A percentile compares a stretch with the other conserved stretches of the same genome.
Conservation (phyloP, 805 yeast species). For the Kazachstania bromeliacearum region DNA sequence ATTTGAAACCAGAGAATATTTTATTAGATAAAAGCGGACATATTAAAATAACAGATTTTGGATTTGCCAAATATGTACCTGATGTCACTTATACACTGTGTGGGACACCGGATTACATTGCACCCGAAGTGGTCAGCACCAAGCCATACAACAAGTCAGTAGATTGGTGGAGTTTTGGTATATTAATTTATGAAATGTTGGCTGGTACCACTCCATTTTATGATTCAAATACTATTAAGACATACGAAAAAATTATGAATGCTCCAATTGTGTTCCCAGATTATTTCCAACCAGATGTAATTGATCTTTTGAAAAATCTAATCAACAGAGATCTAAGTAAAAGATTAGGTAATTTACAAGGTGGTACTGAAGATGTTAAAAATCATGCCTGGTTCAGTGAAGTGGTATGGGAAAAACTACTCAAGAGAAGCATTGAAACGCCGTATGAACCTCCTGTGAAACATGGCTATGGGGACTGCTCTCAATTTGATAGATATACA, state of each 20-base stretch:
- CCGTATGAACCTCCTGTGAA: slow-evolving; percentile 95
- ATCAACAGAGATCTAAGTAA: slow-evolving; percentile 78
- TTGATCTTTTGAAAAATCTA: slow-evolving; percentile 60
- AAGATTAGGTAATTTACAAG: slow-evolving; percentile 76
- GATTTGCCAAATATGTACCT: slow-evolving; percentile 87
- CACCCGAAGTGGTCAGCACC: slow-evolving; percentile 90
- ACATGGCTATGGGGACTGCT: slow-evolving; percentile 87
- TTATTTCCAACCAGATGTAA: slow-evolving; percentile 66
- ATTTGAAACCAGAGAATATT: slow-evolving; percentile 88
- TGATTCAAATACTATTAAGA: slow-evolving; percentile 86
- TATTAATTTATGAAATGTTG: slow-evolving; percentile 85
- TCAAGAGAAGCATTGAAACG: slow-evolving; percentile 81
- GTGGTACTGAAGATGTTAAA: slow-evolving; percentile 79
- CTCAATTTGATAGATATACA: slow-evolving; percentile 67
- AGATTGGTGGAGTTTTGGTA: slow-evolving; percentile 97
- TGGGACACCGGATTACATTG: slow-evolving; percentile 94
- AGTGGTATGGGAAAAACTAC: slow-evolving; percentile 84
- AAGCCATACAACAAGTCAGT: slow-evolving; percentile 92
- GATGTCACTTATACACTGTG: slow-evolving; percentile 90
- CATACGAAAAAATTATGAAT: slow-evolving; percentile 81
- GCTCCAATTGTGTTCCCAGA: slow-evolving; percentile 74
- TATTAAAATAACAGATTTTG: slow-evolving; percentile 86
- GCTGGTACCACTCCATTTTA: slow-evolving; percentile 94
- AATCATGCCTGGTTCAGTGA: slow-evolving; percentile 87
- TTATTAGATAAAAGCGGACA: slow-evolving; percentile 83